Evolutionary conservation across 140 eudicot species (phyloP).

Genomic region (Bidens hawaiensis): DNA sequence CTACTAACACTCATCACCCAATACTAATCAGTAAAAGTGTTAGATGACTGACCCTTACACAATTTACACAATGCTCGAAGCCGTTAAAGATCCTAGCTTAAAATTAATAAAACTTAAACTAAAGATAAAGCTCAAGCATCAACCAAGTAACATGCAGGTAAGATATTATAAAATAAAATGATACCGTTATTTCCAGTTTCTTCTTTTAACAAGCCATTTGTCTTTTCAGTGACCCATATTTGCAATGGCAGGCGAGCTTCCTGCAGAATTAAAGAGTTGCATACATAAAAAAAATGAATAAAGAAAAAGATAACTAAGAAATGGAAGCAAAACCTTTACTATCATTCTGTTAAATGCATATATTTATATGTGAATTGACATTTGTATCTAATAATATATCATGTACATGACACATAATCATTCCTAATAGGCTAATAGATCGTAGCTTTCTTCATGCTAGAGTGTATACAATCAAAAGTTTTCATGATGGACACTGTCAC

Average conservation of each 20-base stretch:
- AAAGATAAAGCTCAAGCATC: not conserved
- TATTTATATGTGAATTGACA: not conserved
- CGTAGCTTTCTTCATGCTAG: not conserved
- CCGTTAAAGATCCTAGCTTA: not conserved
- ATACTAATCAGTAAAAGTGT: not conserved
- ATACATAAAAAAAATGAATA: not conserved
- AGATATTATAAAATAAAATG: constrained; percentile 12
- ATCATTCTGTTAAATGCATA: constrained; percentile 16
- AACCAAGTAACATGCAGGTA: not conserved
- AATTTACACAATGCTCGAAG: not conserved
- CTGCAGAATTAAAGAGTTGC: constrained; percentile 40
- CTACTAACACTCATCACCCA: not conserved
- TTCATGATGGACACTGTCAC: not conserved
- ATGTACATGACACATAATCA: not conserved
- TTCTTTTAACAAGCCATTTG: constrained; percentile 62
- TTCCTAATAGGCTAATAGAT: not conserved
- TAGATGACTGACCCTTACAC: not conserved
- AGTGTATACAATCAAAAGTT: not conserved
- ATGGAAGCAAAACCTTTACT: constrained; percentile 3
- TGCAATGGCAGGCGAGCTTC: constrained; percentile 87
- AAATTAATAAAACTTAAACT: not conserved
- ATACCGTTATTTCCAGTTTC: constrained; percentile 59
- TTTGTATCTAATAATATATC: not conserved
- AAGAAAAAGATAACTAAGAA: not conserved
- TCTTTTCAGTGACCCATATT: constrained; percentile 87